Evolutionary conservation across 768 basidiomycete species (phyloP), one percentile per base, ranked within the genome.

Genomic region (Amanita molliuscula): DNA sequence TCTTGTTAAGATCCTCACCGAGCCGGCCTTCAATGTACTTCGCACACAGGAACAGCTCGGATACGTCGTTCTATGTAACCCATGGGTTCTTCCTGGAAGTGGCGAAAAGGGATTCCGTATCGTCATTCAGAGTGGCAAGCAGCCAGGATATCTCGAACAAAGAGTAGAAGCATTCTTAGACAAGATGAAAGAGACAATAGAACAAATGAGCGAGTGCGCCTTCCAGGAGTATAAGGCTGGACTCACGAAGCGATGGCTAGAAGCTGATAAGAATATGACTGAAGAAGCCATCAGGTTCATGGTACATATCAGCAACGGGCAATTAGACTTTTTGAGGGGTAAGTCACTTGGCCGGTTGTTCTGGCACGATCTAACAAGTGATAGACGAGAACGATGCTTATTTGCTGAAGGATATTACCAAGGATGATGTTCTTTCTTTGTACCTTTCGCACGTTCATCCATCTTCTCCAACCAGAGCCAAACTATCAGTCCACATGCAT

Each of bases 21-120:
- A 99, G 58, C 95, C 94, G 1, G 78, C 87, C 8, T 99, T 98
- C 67, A 83, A 95, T 61, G 70, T 82, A 20, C 76, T 99, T 26
- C 83, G 96, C 25, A 97, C 94, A 3, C 83, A 90, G 61, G 91
- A 98, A 61, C 96, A 99, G 64, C 75, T 99, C 1, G 96, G 96
- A 4, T 99, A 99, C 63, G 75, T 96, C 37, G 94, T 96, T 31
- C 77, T 73, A 7, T 82, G 78, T 55, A 70, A 71, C 1, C 61
- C 67, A 26, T 81, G 77, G 77, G 61, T 70, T 8, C 63, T 85
- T 37, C 61, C 75, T 36, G 84, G 87, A n/a, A 70, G 77, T 2
- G 81, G 78, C 40, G 78, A 85, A 53, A 75, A 78, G 54, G 92
- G 93, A 6, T 66, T 93, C 53, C 79, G 88, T 37, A 77, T 98